phyloP scores from a whole-genome alignment of 108 stramenopile species.

The Nitzschia sp. region DNA sequence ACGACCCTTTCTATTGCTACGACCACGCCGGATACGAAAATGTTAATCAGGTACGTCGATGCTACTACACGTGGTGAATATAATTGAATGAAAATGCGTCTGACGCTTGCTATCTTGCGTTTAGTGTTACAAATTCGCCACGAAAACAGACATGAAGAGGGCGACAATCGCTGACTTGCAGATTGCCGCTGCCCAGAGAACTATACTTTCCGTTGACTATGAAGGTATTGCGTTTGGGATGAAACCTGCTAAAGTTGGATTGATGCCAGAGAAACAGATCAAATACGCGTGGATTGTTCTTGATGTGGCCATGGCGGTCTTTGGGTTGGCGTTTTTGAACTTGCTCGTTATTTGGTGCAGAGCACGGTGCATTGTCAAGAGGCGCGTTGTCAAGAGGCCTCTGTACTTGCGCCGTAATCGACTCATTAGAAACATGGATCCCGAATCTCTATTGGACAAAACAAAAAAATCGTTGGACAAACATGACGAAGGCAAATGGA shows the following conservation, averaged over 20 bases:
- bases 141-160: conserved; percentile 14
- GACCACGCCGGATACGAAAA: conserved; percentile 50
- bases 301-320: background rate
- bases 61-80: too few relatives aligned
- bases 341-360: background rate
- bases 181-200: conserved; percentile 12
- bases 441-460: too few relatives aligned
- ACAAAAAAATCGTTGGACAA: too few relatives aligned
- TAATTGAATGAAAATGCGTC: too few relatives aligned
- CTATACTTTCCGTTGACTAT: background rate
- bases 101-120: too few relatives aligned
- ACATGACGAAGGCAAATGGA: too few relatives aligned
- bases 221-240: background rate
- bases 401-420: too few relatives aligned
- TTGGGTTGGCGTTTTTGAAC: background rate
- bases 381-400: too few relatives aligned
- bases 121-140: conserved; percentile 20
- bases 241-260: background rate
- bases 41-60: conserved; percentile 27
- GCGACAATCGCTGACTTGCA: conserved; percentile 8
- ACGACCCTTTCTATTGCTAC: conserved; percentile 35
- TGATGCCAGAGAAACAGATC: background rate
- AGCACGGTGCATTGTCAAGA: background rate
- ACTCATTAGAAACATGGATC: too few relatives aligned
- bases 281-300: background rate